Conservation (phyloP, 1,284 basidiomycete genomes). For the Spongispora temasekensis region DNA sequence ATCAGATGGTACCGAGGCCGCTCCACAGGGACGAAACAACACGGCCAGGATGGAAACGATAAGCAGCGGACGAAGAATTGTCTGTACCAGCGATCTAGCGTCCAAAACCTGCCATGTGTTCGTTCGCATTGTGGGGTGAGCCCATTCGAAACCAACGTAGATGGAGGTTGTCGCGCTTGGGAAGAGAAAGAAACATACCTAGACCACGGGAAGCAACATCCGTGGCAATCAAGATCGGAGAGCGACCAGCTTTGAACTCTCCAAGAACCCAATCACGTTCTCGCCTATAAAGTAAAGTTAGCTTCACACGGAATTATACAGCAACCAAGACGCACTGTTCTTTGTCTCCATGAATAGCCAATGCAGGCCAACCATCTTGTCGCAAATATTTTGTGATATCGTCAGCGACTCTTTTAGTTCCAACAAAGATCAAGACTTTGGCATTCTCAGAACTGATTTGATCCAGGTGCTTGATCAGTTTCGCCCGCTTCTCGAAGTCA, state of each 20-base stretch:
- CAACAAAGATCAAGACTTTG: conserved; percentile 98
- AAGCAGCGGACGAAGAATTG: conserved; percentile 25
- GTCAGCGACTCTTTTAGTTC: conserved; percentile 96
- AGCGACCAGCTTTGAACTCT: conserved; percentile 98
- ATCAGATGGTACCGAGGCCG: conserved; percentile 14
- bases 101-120: conserved; percentile 26
- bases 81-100: conserved; percentile 28
- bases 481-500: conserved; percentile 96
- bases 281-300: conserved; percentile 56
- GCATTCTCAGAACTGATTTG: conserved; percentile 96
- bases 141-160: conserved; percentile 24
- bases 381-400: conserved; percentile 97
- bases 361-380: conserved; percentile 97
- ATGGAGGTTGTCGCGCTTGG: conserved; percentile 31
- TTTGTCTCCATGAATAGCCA: conserved; percentile 99
- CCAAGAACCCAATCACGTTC: conserved; percentile 99
- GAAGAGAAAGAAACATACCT: conserved; percentile 75
- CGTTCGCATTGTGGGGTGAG: conserved; percentile 18
- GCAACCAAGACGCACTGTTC: conserved; percentile 69
- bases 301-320: conserved; percentile 13
- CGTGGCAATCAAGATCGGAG: conserved; percentile 97
- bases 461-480: conserved; percentile 97
- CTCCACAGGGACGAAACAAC: conserved; percentile 28
- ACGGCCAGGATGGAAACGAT: conserved; percentile 22
- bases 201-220: conserved; percentile 99